Evolutionary conservation across 2,329 filamentous ascomycete genomes (phyloP), one percentile per base, ranked within the genome.

Genomic region (Madurella mycetomatis): DNA sequence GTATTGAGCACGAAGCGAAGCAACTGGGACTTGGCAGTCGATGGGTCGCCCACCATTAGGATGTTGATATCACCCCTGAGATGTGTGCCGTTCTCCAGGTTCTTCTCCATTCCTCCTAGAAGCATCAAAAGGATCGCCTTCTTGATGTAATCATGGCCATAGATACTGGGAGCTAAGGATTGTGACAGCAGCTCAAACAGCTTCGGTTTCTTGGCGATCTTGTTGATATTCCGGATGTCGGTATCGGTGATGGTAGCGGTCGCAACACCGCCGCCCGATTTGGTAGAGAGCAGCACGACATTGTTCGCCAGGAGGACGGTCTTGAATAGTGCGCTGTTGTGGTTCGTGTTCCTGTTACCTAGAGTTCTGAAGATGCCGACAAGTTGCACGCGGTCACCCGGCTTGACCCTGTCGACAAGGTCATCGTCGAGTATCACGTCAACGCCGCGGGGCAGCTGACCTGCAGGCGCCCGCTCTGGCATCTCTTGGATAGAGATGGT

Each of bases 401-500:
- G 94, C 73, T 99, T 99, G 56, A 94, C 90, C 55, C 83, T 85
- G 70, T 99, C 94, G 15, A 97, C 94, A 50, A 99, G 79, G 69
- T 99, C 94, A 69, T 99, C 94, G 69, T 99, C 94, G 61, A 99
- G 77, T 63, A 99, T 92, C 13, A 97, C 92, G 72, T 99, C 94
- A 16, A 99, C 94, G 53, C 92, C 91, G 51, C 94, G 86, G 56
- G 94, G 94, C 60, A 99, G 81, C 76, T 97, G 94, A 50, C 94
- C 94, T 55, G 94, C 92, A 51, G 94, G 94, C 2, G 94, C 94
- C 64, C 92, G 81, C 72, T 99, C 94, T 0, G 94, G 94, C 94
- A 99, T 99, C 76, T 99, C 94, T 73, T 99, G 94, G 62, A 99
- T 96, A 0, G 92, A 96, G 56, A 99, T 90, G 15, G 90, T 96